Evolutionary conservation across 768 basidiomycete species (phyloP), one percentile per base, ranked within the genome.

Genomic region (Boletellus emodensis): DNA sequence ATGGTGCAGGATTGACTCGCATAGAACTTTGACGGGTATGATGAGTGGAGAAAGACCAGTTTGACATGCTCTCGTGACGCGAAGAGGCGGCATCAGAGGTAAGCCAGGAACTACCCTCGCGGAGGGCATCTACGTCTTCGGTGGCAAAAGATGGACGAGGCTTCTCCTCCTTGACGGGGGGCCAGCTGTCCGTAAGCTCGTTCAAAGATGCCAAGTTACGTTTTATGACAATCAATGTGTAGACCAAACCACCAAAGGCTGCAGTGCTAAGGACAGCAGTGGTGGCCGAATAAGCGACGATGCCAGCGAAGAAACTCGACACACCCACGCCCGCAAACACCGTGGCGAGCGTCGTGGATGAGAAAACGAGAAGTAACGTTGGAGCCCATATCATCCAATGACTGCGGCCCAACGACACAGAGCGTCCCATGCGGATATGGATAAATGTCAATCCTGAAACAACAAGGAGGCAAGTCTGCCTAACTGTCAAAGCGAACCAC

Each of bases 21-120:
- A 37, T 38, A 1, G 54, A 61, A 18, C 36, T 46, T 40, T 62
- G 59, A 11, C 56, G 73, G 2, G 81, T 81, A 42, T 81, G 77
- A 58, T 82, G 80, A 2, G 85, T 87, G 1, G 84, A 83, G 66
- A 87, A 85, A 1, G 85, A 87, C 79, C 84, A 87, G 15, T 78
- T 78, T 8, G 85, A 88, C 24, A 80, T 64, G 1, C 85, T 85
- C 39, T 78, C 75, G 24, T 74, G 74, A 39, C 74, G 74, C 47
- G 78, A 75, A 15, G 73, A 73, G 55, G 74, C 74, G 6, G 80
- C 72, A 38, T 78, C 75, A 42, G 87, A 88, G 1, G 87, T 86
- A 52, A 90, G 80, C 86, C 87, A 89, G n/a, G 87, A 87, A 43
- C 80, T 81, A 44, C 86, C 85, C 56, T 89, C 87, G 18, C 82